Evolutionary conservation across 805 yeast species (phyloP), one percentile per base, ranked within the genome.

Genomic region (Lachancea meyersii): DNA sequence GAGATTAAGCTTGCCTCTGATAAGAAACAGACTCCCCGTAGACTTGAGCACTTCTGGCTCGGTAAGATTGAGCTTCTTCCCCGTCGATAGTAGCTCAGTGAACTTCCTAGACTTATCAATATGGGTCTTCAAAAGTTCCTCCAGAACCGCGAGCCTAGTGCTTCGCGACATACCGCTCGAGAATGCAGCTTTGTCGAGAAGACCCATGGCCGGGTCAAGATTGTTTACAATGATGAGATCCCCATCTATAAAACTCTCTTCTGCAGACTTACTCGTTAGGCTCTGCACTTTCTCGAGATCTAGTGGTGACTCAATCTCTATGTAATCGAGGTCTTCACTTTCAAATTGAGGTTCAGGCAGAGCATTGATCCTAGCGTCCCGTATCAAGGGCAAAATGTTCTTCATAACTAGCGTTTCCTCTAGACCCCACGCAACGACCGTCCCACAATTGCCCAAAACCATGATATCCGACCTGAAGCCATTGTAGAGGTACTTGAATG

Each of bases 91-190:
- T 34, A 71, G 67, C 44, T 80, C 82, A 2, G 93, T 80, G 35
- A 84, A 76, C 23, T 67, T 66, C 51, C 80, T 75, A 1, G 94
- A 81, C 40, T 76, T 59, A 27, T 60, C 64, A n/a, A 86, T 75
- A 53, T 82, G 84, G 21, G 72, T 65, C 50, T 88, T 96, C 32
- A 87, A 66, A 3, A 81, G 71, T 20, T 73, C 70, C 60, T 89
- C 97, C 30, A 89, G 61, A 1, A 87, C 79, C 0, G 95, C 88
- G 34, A 89, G 68, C 56, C 93, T 76, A 0, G 97, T 88, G 2
- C 95, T 85, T 51, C 96, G 66, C 0, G 96, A 82, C 24, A 89
- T 66, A 0, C 96, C 96, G 41, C 86, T 80, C 1, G 95, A 82
- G 61, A 88, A 88, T 0, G 96, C 96, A 8, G 88, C 83, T 65